Evolutionary conservation across 2,329 filamentous ascomycete species (phyloP).

Genomic region (Graphiopsis chlorocephala): DNA sequence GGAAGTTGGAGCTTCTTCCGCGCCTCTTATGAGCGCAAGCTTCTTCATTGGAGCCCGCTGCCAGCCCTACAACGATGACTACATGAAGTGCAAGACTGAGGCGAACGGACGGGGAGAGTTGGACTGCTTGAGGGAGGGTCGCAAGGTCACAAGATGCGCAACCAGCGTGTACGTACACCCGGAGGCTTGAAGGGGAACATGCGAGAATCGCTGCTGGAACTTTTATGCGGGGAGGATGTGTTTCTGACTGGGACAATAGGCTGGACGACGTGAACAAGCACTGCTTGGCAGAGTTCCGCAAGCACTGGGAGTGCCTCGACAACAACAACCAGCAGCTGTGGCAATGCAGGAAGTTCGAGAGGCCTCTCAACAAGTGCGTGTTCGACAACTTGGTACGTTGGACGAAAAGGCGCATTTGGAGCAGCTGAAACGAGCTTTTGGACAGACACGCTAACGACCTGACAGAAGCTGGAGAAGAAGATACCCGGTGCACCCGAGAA

Average conservation of each 20-base stretch:
- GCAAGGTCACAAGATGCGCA: constrained; percentile 94
- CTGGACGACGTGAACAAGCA: constrained; percentile 94
- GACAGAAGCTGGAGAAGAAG: constrained; percentile 51
- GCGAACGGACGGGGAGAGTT: constrained; percentile 86
- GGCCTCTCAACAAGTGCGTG: constrained; percentile 90
- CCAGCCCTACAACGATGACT: constrained; percentile 96
- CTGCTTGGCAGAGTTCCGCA: constrained; percentile 86
- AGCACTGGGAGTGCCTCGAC: constrained; percentile 93
- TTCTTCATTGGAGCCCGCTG: constrained; percentile 98
- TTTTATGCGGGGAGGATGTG: background rate
- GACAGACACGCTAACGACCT: background rate
- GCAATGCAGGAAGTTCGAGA: constrained; percentile 87
- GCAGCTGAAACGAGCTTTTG: no score
- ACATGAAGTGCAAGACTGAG: constrained; percentile 99
- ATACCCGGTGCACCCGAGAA: constrained; percentile 51
- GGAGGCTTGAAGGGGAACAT: background rate
- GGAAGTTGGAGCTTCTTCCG: constrained; percentile 90
- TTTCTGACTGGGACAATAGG: constrained; percentile 44
- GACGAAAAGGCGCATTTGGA: background rate
- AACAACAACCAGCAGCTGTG: constrained; percentile 97
- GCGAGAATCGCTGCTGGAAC: background rate
- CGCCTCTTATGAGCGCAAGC: constrained; percentile 83
- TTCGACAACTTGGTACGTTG: constrained; percentile 85
- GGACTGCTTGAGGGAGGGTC: constrained; percentile 92
- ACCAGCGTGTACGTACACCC: constrained; percentile 77